phyloP scores from a whole-genome alignment of 192 early-diverging fungal genomes.

The Backusella macrospora region DNA sequence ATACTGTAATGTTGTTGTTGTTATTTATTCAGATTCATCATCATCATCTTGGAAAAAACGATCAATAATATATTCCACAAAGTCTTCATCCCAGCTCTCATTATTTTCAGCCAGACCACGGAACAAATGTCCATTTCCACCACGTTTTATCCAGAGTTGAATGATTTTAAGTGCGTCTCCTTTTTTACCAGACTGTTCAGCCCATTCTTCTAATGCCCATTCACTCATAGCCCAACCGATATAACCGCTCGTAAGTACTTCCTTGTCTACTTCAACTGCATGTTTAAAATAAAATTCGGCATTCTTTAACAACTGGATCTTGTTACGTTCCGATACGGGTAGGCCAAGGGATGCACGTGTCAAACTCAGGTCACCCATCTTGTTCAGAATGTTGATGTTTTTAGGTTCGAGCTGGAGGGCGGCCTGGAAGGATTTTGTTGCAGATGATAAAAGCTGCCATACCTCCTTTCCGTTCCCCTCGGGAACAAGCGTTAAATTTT shows the following conservation, averaged over 20 bases:
- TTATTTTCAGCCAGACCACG: conserved; percentile 26
- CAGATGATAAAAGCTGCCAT: conserved; percentile 49
- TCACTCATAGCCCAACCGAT: conserved; percentile 50
- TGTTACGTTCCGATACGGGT: conserved; percentile 45
- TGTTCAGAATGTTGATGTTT: conserved; percentile 54
- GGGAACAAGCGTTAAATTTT: background rate
- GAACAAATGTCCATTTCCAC: conserved; percentile 31
- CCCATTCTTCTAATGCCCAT: conserved; percentile 54
- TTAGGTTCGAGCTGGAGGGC: conserved; percentile 51
- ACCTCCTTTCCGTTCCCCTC: conserved; percentile 33
- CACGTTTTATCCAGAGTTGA: conserved; percentile 61
- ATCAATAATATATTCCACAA: conserved; percentile 32
- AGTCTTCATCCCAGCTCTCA: conserved; percentile 28
- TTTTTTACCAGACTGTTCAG: conserved; percentile 47
- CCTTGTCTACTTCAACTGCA: conserved; percentile 46
- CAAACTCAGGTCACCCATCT: conserved; percentile 54
- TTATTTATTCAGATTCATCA: conserved; percentile 26
- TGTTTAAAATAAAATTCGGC: conserved; percentile 55
- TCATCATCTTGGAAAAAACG: conserved; percentile 36
- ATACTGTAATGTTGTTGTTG: background rate
- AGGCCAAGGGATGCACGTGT: conserved; percentile 44
- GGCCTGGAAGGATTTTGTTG: conserved; percentile 46
- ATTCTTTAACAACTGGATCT: conserved; percentile 51
- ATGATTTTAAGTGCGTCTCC: conserved; percentile 69
- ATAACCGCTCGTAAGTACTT: conserved; percentile 42